phyloP scores from a whole-genome alignment of 148 eudicot genomes.

The Heliosperma pusillum region DNA sequence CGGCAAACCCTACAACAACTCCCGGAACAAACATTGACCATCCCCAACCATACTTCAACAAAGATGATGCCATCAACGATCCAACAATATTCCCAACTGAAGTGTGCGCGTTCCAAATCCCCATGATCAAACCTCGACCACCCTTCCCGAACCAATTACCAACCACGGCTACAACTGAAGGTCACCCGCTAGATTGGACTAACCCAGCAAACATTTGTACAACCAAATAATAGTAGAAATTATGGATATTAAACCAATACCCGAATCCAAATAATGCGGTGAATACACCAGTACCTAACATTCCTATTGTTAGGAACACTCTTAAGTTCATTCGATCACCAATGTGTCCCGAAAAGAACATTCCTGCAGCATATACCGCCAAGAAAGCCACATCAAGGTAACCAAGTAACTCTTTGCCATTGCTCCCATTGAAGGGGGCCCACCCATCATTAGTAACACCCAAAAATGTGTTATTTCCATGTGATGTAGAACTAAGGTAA shows the following conservation, averaged over 20 bases:
- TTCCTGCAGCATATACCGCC: too few relatives aligned
- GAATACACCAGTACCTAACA: constrained; percentile 82
- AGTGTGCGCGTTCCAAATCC: constrained; percentile 86
- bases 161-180: constrained; percentile 74
- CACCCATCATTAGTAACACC: constrained; percentile 17
- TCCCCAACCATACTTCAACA: constrained; percentile 44
- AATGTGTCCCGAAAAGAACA: too few relatives aligned
- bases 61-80: constrained; percentile 59
- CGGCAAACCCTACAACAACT: constrained; percentile 44
- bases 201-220: constrained; percentile 89
- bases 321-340: too few relatives aligned
- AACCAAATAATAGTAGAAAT: constrained; percentile 60
- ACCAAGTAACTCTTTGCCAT: constrained; percentile 62
- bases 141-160: constrained; percentile 92
- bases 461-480: constrained; percentile 22
- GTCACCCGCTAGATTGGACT: constrained; percentile 33
- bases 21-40: constrained; percentile 89
- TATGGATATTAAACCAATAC: too few relatives aligned
- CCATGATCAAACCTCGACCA: constrained; percentile 84
- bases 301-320: constrained; percentile 32
- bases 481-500: constrained; percentile 24
- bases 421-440: too few relatives aligned
- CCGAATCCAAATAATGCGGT: constrained; percentile 37
- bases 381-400: constrained; percentile 66
- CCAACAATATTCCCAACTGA: constrained; percentile 86